Evolutionary conservation across 768 basidiomycete genomes (phyloP), one percentile per base, ranked within the genome.

Genomic region (Suillus fuscotomentosus): DNA sequence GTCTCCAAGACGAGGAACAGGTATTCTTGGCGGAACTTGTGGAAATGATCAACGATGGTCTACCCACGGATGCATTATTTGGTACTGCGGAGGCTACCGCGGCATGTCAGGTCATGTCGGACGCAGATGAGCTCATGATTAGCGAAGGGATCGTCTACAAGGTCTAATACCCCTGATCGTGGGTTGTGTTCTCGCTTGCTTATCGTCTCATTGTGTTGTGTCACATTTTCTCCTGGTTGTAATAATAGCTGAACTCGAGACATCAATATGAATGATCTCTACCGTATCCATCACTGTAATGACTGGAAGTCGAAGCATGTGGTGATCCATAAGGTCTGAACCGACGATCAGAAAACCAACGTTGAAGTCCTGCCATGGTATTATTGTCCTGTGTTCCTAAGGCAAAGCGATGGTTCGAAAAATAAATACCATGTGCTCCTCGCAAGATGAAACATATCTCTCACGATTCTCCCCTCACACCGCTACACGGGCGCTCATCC

Each of bases 91-190:
- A 99, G 75, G 97, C 92, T 1, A 87, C 86, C 6, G 80, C 82
- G 61, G 87, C 88, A 27, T 88, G 90, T 64, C 81, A 86, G 67
- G 76, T 81, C 42, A 97, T 99, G 96, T 83, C 84, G 34, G 88
- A 89, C 70, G 69, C 70, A 17, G 77, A 78, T 61, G 91, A 96
- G 76, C 80, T 98, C 66, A 94, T 97, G 92, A 82, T 94, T 70
- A 90, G 89, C 67, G 93, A 92, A 39, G 91, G 89, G 39, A 87
- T 93, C 63, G 84, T 96, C 61, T 96, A 96, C 80, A 94, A 88
- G 76, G 86, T 94, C 63, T 94, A 79, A 77, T 62, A 63, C 54
- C 54, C 51, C 24, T 17, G 24, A 61, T 22, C 42, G 24, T 60
- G 60, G 24, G 47, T 60, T 27, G 15, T 54, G 31, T 34, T 36